A percentile compares a stretch with the other conserved stretches of the same genome.
Conservation (phyloP, 2,329 filamentous ascomycete species). For the Alternaria alternata region DNA sequence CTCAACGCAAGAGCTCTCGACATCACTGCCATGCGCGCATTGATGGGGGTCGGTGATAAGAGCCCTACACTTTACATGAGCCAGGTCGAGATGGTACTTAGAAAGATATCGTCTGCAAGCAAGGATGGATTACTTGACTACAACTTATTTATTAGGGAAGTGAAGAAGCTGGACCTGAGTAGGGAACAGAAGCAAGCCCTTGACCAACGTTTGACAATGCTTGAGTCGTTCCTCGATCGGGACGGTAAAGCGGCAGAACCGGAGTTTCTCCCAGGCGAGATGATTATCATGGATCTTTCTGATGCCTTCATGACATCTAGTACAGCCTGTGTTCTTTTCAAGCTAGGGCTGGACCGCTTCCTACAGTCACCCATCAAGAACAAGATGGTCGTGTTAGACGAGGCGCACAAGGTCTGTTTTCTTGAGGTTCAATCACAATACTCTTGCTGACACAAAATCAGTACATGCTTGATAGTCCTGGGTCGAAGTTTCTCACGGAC, state of each 20-base stretch:
- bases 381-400: slow-evolving; percentile 74
- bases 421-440: too few relatives aligned
- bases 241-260: slow-evolving; percentile 18
- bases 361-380: slow-evolving; percentile 58
- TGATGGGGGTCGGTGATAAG: slow-evolving; percentile 30
- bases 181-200: too few relatives aligned
- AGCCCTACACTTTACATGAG: slow-evolving; percentile 61
- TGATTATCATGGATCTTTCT: slow-evolving; percentile 76
- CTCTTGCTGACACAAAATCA: slow-evolving; percentile 42
- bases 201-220: not conserved
- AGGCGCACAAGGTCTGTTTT: slow-evolving; percentile 67
- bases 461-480: slow-evolving; percentile 66
- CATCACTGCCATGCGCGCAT: slow-evolving; percentile 57
- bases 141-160: too few relatives aligned
- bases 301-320: slow-evolving; percentile 74
- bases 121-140: too few relatives aligned
- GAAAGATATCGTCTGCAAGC: too few relatives aligned
- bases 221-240: slow-evolving; percentile 69
- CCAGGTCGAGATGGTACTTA: not conserved
- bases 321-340: slow-evolving; percentile 75
- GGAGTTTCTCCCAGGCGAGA: slow-evolving; percentile 53
- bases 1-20: slow-evolving; percentile 60
- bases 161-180: too few relatives aligned
- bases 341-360: slow-evolving; percentile 73
- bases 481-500: slow-evolving; percentile 13